Percentiles rank a stretch among this genome's conserved stretches.
Evolutionary conservation across 2,329 filamentous ascomycete species (phyloP).

Genomic region (Fusarium multiceps): DNA sequence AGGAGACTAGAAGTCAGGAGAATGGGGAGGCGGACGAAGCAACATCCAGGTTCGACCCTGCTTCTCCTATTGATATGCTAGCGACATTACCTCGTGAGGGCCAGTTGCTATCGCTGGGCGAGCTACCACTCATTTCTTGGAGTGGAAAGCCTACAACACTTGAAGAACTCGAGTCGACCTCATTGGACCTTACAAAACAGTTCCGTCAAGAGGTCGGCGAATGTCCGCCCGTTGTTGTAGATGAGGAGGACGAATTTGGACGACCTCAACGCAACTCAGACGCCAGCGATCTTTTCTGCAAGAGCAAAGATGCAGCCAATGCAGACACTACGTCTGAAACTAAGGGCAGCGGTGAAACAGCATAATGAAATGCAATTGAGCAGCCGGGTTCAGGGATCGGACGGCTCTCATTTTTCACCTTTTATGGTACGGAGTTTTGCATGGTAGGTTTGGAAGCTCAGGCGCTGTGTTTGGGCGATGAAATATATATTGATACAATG

Average conservation of each 20-base stretch:
- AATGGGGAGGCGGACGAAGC: slow-evolving; percentile 47
- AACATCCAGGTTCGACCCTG: slow-evolving; percentile 53
- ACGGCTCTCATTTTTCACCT: slow-evolving; percentile 12
- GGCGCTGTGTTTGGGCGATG: slow-evolving; percentile 19
- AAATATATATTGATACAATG: slow-evolving; percentile 16
- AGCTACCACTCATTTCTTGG: slow-evolving; percentile 72
- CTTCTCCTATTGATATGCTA: slow-evolving; percentile 59
- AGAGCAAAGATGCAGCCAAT: slow-evolving; percentile 21
- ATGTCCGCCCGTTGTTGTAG: slow-evolving; percentile 57
- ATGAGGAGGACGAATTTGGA: slow-evolving; percentile 35
- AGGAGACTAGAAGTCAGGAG: slow-evolving; percentile 41
- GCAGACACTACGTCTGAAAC: background rate
- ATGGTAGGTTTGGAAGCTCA: slow-evolving; percentile 10
- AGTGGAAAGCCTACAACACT: slow-evolving; percentile 64
- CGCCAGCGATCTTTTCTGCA: slow-evolving; percentile 75
- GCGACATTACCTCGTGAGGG: slow-evolving; percentile 60
- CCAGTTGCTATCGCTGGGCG: slow-evolving; percentile 55
- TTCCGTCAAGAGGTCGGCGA: slow-evolving; percentile 76
- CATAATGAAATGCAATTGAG: slow-evolving; percentile 30
- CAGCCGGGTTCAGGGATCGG: slow-evolving; percentile 2
- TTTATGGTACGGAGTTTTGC: slow-evolving; percentile 16
- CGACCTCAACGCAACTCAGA: slow-evolving; percentile 47
- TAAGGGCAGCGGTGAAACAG: slow-evolving; percentile 28
- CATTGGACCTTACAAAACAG: slow-evolving; percentile 63
- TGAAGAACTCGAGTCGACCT: slow-evolving; percentile 56